Conservation (phyloP, 2,329 filamentous ascomycete species). For the Elsinoe ampelina region DNA sequence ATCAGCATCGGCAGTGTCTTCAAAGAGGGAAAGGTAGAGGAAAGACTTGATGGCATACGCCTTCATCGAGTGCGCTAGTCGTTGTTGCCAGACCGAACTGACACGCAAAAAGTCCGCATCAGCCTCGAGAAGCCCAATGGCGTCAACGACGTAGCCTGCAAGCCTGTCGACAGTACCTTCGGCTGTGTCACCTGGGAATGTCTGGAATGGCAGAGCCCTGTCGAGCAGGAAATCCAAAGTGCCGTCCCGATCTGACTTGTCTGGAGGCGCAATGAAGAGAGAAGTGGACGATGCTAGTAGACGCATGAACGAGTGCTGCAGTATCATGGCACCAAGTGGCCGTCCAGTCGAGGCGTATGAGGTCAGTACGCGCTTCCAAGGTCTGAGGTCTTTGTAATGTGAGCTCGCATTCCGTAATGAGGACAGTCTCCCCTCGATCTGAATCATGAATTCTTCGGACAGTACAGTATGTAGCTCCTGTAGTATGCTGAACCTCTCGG, state of each 20-base stretch:
- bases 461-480: conserved; percentile 62
- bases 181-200: conserved; percentile 31
- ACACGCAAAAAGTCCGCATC: conserved; percentile 83
- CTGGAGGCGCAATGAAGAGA: conserved; percentile 56
- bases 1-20: conserved; percentile 71
- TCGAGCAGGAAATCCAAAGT: conserved; percentile 53
- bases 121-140: conserved; percentile 79
- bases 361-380: conserved; percentile 80
- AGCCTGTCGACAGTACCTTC: conserved; percentile 47
- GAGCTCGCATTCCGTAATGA: conserved; percentile 73
- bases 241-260: conserved; percentile 51
- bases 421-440: conserved; percentile 81
- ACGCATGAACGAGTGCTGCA: conserved; percentile 82
- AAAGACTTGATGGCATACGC: conserved; percentile 72
- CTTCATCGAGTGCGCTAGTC: conserved; percentile 76
- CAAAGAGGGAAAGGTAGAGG: conserved; percentile 72
- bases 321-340: conserved; percentile 80
- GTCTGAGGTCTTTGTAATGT: conserved; percentile 56
- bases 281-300: conserved; percentile 72
- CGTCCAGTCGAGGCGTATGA: conserved; percentile 72
- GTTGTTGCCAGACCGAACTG: conserved; percentile 77
- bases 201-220: conserved; percentile 32
- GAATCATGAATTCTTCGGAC: conserved; percentile 74
- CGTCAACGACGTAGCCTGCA: conserved; percentile 64
- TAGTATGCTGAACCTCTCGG: conserved; percentile 64